phyloP scores from a whole-genome alignment of 345 rosid species.

The Euphorbia peplus region DNA sequence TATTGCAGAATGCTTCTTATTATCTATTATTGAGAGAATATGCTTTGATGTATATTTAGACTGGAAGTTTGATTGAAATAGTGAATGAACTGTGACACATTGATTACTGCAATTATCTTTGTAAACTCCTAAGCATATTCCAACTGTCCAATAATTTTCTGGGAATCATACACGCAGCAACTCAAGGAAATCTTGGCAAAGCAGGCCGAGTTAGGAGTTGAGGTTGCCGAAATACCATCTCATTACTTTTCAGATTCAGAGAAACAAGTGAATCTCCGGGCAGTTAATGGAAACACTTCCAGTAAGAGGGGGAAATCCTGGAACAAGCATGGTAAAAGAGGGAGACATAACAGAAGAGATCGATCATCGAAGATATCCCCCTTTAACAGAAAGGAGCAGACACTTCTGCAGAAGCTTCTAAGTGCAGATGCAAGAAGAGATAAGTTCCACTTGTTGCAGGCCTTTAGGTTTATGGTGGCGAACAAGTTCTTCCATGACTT shows the following conservation, averaged over 20 bases:
- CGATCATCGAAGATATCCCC: slow-evolving; percentile 33
- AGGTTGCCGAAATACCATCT: slow-evolving; percentile 88
- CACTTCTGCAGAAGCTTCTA: slow-evolving; percentile 82
- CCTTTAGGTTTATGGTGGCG: slow-evolving; percentile 60
- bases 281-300: slow-evolving; percentile 27
- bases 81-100: neutral
- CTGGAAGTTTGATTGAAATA: neutral
- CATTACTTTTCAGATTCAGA: slow-evolving; percentile 52
- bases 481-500: slow-evolving; percentile 66
- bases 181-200: slow-evolving; percentile 77
- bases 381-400: slow-evolving; percentile 39
- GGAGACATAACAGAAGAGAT: slow-evolving; percentile 39
- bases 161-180: slow-evolving; percentile 51
- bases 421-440: slow-evolving; percentile 65
- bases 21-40: neutral
- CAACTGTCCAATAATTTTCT: neutral
- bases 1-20: neutral
- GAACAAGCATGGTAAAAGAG: slow-evolving; percentile 45
- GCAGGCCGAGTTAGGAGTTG: slow-evolving; percentile 90
- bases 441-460: slow-evolving; percentile 60
- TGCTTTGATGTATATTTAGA: neutral
- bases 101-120: neutral
- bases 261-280: slow-evolving; percentile 30
- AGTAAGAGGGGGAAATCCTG: slow-evolving; percentile 36
- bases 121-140: neutral